A percentile compares a stretch with the other conserved stretches of the same genome.
These are phyloP conservation scores for Penicillium daleae DNA, from an alignment of 495 filamentous ascomycete genomes.

Conservation along the genomic window DNA sequence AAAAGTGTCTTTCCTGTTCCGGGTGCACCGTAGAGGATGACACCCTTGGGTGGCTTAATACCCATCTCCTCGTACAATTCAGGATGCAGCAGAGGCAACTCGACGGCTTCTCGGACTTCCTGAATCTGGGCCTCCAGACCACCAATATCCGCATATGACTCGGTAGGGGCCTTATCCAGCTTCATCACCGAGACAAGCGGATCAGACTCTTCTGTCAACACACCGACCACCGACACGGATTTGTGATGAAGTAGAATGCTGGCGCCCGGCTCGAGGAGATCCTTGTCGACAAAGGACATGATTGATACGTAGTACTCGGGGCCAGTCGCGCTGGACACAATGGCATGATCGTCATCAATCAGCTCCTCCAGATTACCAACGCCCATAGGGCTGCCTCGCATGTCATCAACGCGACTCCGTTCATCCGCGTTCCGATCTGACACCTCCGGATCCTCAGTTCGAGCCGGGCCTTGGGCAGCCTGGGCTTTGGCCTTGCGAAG, in stretches of 20 bases:
- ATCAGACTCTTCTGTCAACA: constrained; percentile 95
- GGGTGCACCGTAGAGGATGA: constrained; percentile 97
- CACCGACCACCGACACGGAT: constrained; percentile 95
- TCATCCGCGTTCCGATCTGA: constrained; percentile 87
- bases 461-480: constrained; percentile 61
- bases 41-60: constrained; percentile 99
- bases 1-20: constrained; percentile 97
- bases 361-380: constrained; percentile 98
- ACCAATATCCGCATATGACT: constrained; percentile 98
- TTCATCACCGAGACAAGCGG: constrained; percentile 99
- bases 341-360: constrained; percentile 99
- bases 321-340: constrained; percentile 95
- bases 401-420: constrained; percentile 94
- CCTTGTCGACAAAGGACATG: constrained; percentile 99
- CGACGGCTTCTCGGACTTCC: constrained; percentile 95
- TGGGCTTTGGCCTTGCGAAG: constrained; percentile 90
- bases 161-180: constrained; percentile 96
- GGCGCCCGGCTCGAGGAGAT: constrained; percentile 93
- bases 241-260: constrained; percentile 98
- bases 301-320: constrained; percentile 99
- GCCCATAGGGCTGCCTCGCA: constrained; percentile 98
- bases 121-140: constrained; percentile 95
- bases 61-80: constrained; percentile 99
- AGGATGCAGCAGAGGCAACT: constrained; percentile 92
- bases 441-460: constrained; percentile 46